Conservation (phyloP, 345 rosid genomes). For the Populus tremula region DNA sequence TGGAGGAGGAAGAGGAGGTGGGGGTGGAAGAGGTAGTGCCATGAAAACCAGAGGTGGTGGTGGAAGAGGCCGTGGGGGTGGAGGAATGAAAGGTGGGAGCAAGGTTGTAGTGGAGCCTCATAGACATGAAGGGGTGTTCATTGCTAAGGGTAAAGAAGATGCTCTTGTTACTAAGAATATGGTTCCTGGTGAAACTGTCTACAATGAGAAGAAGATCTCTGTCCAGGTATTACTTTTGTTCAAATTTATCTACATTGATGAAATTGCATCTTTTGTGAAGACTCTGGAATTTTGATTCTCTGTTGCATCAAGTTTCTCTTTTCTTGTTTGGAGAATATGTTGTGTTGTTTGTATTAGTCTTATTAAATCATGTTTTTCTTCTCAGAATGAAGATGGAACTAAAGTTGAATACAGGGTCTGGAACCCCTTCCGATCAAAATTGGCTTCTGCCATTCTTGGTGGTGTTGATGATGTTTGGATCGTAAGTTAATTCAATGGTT, state of each 20-base stretch:
- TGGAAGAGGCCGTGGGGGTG: conserved; percentile 50
- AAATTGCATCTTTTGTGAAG: neutral
- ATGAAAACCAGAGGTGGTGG: conserved; percentile 23
- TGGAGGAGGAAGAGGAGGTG: conserved; percentile 40
- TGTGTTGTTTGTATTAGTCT: neutral
- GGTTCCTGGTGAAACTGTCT: conserved; percentile 93
- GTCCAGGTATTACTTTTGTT: conserved; percentile 52
- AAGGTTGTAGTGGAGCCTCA: conserved; percentile 82
- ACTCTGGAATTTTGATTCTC: too few species aligned
- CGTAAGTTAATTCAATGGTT: conserved; percentile 39
- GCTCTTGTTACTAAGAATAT: conserved; percentile 86
- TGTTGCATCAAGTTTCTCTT: neutral
- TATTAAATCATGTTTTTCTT: neutral
- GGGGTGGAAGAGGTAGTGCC: conserved; percentile 42
- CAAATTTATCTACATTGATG: neutral
- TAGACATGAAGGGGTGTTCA: conserved; percentile 80
- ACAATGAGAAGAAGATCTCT: conserved; percentile 84
- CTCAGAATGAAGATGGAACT: conserved; percentile 84
- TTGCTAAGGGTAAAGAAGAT: conserved; percentile 92
- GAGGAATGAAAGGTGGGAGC: conserved; percentile 92
- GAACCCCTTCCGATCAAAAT: conserved; percentile 97
- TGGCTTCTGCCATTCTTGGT: conserved; percentile 96
- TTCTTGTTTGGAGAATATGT: neutral
- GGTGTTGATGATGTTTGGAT: conserved; percentile 97
- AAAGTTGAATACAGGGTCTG: conserved; percentile 90